These are phyloP conservation scores for Penicillium sp. DNA, from an alignment of 2,329 filamentous ascomycete genomes.

Conservation along the genomic window DNA sequence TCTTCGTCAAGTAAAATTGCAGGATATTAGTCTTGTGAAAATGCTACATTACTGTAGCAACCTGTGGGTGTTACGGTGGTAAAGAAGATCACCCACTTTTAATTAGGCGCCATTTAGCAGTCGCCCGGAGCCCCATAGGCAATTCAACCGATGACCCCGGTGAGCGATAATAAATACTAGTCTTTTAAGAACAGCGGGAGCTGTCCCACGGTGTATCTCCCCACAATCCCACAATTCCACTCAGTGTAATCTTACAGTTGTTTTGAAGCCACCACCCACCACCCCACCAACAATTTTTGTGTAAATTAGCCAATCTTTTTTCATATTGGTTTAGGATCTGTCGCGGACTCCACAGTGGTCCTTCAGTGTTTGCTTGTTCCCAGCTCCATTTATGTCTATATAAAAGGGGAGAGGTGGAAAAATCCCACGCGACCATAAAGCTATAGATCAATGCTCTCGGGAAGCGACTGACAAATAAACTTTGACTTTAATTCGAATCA, in stretches of 20 bases:
- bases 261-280: neutral
- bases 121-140: constrained; percentile 7
- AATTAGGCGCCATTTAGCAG: neutral
- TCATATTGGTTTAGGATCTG: neutral
- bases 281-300: neutral
- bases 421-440: neutral
- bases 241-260: neutral
- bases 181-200: neutral
- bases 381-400: neutral
- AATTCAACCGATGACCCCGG: constrained; percentile 10
- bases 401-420: neutral
- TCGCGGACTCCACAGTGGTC: neutral
- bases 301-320: neutral
- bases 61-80: neutral
- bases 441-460: neutral
- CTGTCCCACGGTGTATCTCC: constrained; percentile 3
- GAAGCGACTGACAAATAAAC: neutral
- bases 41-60: neutral
- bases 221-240: constrained; percentile 4
- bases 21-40: neutral
- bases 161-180: neutral
- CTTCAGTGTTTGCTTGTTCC: neutral
- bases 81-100: neutral
- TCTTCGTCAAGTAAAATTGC: neutral
- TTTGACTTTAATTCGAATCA: neutral